These are phyloP conservation scores for Xylariales sp. DNA, from an alignment of 2,329 filamentous ascomycete species.

Conservation along the genomic window DNA sequence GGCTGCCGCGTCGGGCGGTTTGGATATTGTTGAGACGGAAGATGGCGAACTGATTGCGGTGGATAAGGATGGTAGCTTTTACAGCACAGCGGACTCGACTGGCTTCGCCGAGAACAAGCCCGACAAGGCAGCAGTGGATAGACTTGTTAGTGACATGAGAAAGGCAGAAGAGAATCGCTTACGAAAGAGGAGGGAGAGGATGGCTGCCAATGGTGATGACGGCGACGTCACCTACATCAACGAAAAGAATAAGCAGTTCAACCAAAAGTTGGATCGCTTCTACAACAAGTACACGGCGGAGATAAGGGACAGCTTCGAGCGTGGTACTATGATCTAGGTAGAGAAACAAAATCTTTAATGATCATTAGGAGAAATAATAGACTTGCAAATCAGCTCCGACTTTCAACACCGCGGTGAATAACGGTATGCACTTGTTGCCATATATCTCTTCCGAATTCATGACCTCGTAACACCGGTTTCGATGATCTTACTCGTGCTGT, in stretches of 20 bases:
- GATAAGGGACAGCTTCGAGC: slow-evolving; percentile 95
- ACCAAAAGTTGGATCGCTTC: slow-evolving; percentile 91
- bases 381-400: no score
- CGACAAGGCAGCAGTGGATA: slow-evolving; percentile 80
- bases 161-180: slow-evolving; percentile 83
- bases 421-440: no score
- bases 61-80: slow-evolving; percentile 86
- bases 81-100: slow-evolving; percentile 80
- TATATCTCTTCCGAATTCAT: no score
- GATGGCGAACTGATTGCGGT: slow-evolving; percentile 94
- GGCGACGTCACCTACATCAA: slow-evolving; percentile 98
- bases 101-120: slow-evolving; percentile 82
- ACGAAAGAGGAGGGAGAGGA: slow-evolving; percentile 80
- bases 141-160: slow-evolving; percentile 77
- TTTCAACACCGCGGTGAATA: no score
- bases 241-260: slow-evolving; percentile 99
- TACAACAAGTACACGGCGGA: slow-evolving; percentile 99
- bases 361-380: no score
- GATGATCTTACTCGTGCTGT: no score
- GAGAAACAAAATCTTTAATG: no score
- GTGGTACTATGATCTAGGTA: slow-evolving; percentile 85
- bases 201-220: slow-evolving; percentile 74
- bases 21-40: slow-evolving; percentile 94
- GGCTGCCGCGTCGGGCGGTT: slow-evolving; percentile 75
- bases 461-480: no score